phyloP scores from a whole-genome alignment of 345 rosid species.

The Populus pruinosa region DNA sequence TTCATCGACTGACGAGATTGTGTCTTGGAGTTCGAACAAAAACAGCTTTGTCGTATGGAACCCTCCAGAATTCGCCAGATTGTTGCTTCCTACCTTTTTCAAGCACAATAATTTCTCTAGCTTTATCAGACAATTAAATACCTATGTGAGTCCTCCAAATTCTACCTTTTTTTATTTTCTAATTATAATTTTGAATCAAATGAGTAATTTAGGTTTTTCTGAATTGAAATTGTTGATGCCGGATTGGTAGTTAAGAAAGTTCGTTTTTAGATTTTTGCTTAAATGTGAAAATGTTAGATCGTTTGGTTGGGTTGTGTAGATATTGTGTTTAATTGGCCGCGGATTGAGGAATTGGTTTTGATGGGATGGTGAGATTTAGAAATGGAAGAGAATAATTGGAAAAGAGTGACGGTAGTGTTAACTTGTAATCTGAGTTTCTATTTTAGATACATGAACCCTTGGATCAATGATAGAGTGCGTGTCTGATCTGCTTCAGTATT shows the following conservation, averaged over 20 bases:
- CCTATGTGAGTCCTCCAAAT: constrained; percentile 54
- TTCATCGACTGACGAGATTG: constrained; percentile 68
- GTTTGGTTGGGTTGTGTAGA: background rate
- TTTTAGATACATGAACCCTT: background rate
- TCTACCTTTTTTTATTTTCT: background rate
- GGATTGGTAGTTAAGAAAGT: background rate
- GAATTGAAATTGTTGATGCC: background rate
- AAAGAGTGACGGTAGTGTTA: background rate
- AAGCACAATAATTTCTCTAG: constrained; percentile 96
- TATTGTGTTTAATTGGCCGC: background rate
- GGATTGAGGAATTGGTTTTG: background rate
- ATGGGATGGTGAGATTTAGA: background rate
- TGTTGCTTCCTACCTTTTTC: constrained; percentile 81
- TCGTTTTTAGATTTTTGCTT: background rate
- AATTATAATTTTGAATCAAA: background rate
- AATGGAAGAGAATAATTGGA: background rate
- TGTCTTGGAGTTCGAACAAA: constrained; percentile 69
- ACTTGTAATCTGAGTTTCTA: background rate
- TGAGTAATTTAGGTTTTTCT: background rate
- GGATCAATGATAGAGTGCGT: background rate
- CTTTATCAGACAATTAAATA: constrained; percentile 90
- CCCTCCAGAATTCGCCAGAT: constrained; percentile 75
- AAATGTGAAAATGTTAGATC: background rate
- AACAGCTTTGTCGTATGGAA: constrained; percentile 92
- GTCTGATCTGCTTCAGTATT: background rate